phyloP scores from a whole-genome alignment of 116 monocot genomes.

The Zostera marina region DNA sequence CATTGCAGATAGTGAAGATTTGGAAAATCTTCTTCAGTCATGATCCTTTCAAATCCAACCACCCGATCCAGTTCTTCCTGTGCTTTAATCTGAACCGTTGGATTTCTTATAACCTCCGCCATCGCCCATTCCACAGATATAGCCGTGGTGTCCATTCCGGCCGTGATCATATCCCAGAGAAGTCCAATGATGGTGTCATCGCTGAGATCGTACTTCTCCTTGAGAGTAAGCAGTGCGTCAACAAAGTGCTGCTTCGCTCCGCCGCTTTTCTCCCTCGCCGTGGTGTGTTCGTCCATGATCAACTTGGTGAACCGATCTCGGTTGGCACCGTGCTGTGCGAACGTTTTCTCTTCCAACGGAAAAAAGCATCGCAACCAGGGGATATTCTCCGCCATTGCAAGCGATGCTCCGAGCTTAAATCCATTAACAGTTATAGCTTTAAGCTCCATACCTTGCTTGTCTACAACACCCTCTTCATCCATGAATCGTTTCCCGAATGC shows the following conservation, averaged over 20 bases:
- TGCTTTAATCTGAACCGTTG: slow-evolving; percentile 48
- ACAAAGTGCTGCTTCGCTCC: slow-evolving; percentile 70
- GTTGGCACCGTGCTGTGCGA: slow-evolving; percentile 39
- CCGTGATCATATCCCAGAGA: slow-evolving; percentile 97
- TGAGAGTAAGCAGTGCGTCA: slow-evolving; percentile 65
- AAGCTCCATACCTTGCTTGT: slow-evolving; percentile 66
- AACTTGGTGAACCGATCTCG: slow-evolving; percentile 55
- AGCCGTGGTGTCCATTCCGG: slow-evolving; percentile 87
- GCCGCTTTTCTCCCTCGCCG: slow-evolving; percentile 24
- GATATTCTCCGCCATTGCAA: slow-evolving; percentile 63
- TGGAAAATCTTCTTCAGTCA: slow-evolving; percentile 60
- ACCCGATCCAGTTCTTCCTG: slow-evolving; percentile 79
- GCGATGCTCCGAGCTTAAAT: slow-evolving; percentile 55
- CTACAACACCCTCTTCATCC: slow-evolving; percentile 37
- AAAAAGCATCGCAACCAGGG: slow-evolving; percentile 62
- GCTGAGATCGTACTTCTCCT: slow-evolving; percentile 61
- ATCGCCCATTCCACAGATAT: slow-evolving; percentile 85
- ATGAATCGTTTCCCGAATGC: slow-evolving; percentile 89
- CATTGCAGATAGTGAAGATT: slow-evolving; percentile 67
- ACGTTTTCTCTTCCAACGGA: slow-evolving; percentile 59
- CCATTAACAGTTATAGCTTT: slow-evolving; percentile 67
- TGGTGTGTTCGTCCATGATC: slow-evolving; percentile 75
- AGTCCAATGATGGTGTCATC: slow-evolving; percentile 72
- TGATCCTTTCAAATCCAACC: slow-evolving; percentile 41
- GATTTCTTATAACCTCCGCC: slow-evolving; percentile 68